phyloP scores from a whole-genome alignment of 2,329 filamentous ascomycete genomes.

The Aotearoamyces nothofagi region DNA sequence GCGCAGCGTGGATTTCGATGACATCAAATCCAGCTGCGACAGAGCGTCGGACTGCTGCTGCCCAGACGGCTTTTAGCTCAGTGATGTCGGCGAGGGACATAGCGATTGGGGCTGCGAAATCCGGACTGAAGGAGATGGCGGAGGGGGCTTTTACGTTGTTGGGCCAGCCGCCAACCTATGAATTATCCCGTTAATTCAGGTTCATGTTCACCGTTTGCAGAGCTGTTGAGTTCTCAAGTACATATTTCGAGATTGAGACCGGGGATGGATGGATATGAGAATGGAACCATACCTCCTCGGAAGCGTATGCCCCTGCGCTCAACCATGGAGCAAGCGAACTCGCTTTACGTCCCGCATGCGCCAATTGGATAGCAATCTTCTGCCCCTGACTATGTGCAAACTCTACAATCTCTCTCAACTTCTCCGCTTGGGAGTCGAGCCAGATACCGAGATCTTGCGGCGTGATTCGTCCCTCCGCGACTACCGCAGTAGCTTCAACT shows the following conservation, averaged over 20 bases:
- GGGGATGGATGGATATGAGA: background rate
- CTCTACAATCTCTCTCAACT: conserved; percentile 53
- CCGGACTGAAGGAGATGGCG: conserved; percentile 39
- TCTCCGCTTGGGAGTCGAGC: conserved; percentile 67
- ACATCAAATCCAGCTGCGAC: conserved; percentile 53
- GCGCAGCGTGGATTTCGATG: conserved; percentile 8
- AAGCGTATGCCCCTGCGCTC: conserved; percentile 32
- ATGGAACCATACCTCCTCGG: conserved; percentile 23
- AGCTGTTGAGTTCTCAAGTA: no score
- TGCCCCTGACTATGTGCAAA: conserved; percentile 52
- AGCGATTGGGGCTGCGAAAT: conserved; percentile 50
- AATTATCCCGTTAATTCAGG: no score
- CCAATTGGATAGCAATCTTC: conserved; percentile 63
- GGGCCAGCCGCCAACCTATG: conserved; percentile 38
- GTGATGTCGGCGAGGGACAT: conserved; percentile 55
- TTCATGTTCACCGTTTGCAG: background rate
- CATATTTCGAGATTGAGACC: no score
- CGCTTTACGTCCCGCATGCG: conserved; percentile 58
- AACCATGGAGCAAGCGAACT: conserved; percentile 48
- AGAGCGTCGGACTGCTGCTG: conserved; percentile 38
- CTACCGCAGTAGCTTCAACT: conserved; percentile 66
- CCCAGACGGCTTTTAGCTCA: conserved; percentile 44
- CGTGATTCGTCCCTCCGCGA: conserved; percentile 65
- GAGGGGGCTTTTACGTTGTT: conserved; percentile 36
- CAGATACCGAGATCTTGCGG: conserved; percentile 66